Evolutionary conservation across 2,329 filamentous ascomycete species (phyloP), one percentile per base, ranked within the genome.

Genomic region (Exserohilum rostratum): DNA sequence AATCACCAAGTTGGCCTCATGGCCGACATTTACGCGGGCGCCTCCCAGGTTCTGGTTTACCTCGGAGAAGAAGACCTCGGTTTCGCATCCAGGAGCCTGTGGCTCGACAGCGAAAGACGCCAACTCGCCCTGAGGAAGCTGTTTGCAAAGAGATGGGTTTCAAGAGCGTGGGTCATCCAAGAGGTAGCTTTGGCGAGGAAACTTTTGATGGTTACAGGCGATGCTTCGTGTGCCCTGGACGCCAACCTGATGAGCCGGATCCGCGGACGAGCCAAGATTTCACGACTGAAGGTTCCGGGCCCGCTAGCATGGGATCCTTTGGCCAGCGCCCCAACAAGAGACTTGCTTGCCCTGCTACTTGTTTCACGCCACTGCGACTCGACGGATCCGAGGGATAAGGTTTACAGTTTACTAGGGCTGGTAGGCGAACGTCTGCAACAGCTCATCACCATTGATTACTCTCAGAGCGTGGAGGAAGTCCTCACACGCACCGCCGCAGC

Each of bases 81-180:
- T 3, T 55, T 58, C 17, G 46, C 35, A 15, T 46, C 39, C 3
- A 47, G 52, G 17, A 42, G 27, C 13, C 29, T 58, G n/a, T 58
- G 55, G 55, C 17, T 55, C 11, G 55, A 58, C 7, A 47, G 27
- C 35, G 51, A 49, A n/a, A 47, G 38, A 45, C 55, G 55, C 4
- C 43, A 55, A 17, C 17, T 15, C 22, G 55, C 55, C 13, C 38
- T 58, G 33, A 42, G 43, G 3, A 47, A 42, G 3, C 17, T 58
- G 5, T 58, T 58, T 48, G 43, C 55, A 17, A 58, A 58, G 47
- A 50, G 50, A 50, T 58, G 55, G 55, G 55, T 46, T 9, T 58
- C 52, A 31, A 46, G 55, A 29, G 53, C 66, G 6, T 65, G 61
- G 57, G 57, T 64, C 12, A 45, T 65, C 20, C 67, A 64, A 45